Evolutionary conservation across 1,284 basidiomycete species (phyloP).

Genomic region (Ustilago hordei): DNA sequence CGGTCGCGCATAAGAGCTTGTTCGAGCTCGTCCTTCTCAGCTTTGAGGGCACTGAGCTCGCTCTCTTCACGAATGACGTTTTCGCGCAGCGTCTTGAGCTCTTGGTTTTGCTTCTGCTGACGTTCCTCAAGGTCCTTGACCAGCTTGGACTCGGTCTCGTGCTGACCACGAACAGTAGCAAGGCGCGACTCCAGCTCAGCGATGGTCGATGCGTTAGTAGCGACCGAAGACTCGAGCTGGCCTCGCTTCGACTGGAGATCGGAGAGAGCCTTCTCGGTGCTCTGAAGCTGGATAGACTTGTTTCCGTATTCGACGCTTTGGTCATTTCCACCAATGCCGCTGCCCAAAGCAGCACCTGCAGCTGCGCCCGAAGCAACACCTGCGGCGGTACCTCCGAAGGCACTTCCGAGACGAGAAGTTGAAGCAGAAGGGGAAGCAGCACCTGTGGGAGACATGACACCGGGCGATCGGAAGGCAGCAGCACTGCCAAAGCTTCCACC

Average conservation of each 20-base stretch:
- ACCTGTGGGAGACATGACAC: slow-evolving; percentile 28
- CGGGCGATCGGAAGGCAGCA: slow-evolving; percentile 34
- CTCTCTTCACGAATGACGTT: slow-evolving; percentile 91
- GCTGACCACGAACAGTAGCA: slow-evolving; percentile 74
- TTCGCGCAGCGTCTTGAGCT: slow-evolving; percentile 81
- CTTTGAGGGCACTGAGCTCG: slow-evolving; percentile 85
- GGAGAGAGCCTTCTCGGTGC: slow-evolving; percentile 57
- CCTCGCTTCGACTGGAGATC: slow-evolving; percentile 52
- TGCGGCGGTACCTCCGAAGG: slow-evolving; percentile 30
- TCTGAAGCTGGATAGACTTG: slow-evolving; percentile 55
- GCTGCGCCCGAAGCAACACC: slow-evolving; percentile 25
- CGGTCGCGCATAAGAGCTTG: slow-evolving; percentile 89
- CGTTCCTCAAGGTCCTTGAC: slow-evolving; percentile 81
- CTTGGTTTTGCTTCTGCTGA: slow-evolving; percentile 78
- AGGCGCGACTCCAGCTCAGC: slow-evolving; percentile 67
- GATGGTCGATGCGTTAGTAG: slow-evolving; percentile 49
- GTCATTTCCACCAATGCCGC: slow-evolving; percentile 18
- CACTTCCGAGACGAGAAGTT: slow-evolving; percentile 35
- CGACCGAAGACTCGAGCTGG: slow-evolving; percentile 46
- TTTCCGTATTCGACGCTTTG: slow-evolving; percentile 56
- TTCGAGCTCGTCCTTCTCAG: slow-evolving; percentile 93
- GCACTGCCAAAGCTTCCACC: slow-evolving; percentile 49
- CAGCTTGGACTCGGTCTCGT: slow-evolving; percentile 84
- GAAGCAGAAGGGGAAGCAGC: slow-evolving; percentile 36
- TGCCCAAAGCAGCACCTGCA: slow-evolving; percentile 22